Evolutionary conservation across 768 basidiomycete genomes (phyloP), one percentile per base, ranked within the genome.

Genomic region (Megacollybia marginata): DNA sequence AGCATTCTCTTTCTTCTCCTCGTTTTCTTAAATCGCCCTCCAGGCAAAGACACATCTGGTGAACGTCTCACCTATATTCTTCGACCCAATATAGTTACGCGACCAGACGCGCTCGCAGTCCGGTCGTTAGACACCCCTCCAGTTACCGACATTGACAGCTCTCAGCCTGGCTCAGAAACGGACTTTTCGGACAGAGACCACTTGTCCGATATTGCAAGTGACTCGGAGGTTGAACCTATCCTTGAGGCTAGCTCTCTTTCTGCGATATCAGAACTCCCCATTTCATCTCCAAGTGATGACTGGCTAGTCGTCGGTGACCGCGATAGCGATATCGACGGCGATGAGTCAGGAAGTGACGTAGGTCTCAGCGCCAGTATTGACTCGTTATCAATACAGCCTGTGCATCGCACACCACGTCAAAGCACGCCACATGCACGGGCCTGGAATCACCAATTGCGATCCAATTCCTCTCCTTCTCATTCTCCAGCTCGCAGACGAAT

Each of bases 61-160:
- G 63, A 72, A 42, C 82, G 89, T 16, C 68, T 89, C 33, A 91
- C 89, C 4, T 83, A 89, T 63, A 79, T 92, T 46, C 74, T 92
- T 19, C 81, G 90, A 33, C 90, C 90, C 4, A 87, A 89, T 54
- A 6, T 28, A 28, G 74, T 80, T 47, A 74, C 76, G 18, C 79
- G 78, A 13, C 83, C 83, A 1, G 79, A 81, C 58, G 73, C 69
- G 31, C 59, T 59, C 33, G 70, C 72, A 1, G 59, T 64, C 5
- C 58, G 62, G 8, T n/a, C 48, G 6, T 63, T 89, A 36, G 80
- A 83, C 52, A 90, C 88, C 2, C 88, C 89, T 7, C 85, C 88
- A 4, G 65, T 72, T 9, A 89, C 86, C 1, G 89, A 89, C 57
- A 59, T 79, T 33, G 78, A 82, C 51, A 70, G 71, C 45, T 80